These are phyloP conservation scores for Pseudogymnoascus pannorum DNA, from an alignment of 2,329 filamentous ascomycete genomes.

Conservation along the genomic window DNA sequence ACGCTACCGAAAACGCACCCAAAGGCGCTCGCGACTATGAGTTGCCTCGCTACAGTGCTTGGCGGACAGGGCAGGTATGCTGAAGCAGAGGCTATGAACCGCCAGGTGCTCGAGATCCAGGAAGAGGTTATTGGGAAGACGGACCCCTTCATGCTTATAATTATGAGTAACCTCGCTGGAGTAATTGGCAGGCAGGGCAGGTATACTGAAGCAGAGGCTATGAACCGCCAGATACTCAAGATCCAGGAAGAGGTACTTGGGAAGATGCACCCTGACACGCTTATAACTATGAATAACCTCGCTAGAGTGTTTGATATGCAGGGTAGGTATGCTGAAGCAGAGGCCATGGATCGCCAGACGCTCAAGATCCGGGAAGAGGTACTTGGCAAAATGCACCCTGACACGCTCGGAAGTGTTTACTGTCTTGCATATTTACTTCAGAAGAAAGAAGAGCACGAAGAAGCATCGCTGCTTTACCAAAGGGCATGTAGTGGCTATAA, in stretches of 20 bases:
- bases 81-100: conserved; percentile 10
- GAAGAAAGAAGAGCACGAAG: too few species aligned
- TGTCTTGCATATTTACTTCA: too few species aligned
- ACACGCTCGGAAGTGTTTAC: too few species aligned
- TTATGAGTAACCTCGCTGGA: conserved; percentile 9
- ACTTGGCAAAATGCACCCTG: conserved; percentile 5
- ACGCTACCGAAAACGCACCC: background rate
- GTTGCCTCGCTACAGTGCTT: conserved; percentile 9
- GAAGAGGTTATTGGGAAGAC: conserved; percentile 9
- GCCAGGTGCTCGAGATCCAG: conserved; percentile 1
- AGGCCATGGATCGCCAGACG: conserved; percentile 13
- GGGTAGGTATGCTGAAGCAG: conserved; percentile 12
- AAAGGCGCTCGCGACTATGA: conserved; percentile 10
- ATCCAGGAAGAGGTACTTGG: conserved; percentile 12
- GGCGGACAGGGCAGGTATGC: conserved; percentile 11
- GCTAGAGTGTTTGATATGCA: conserved; percentile 11
- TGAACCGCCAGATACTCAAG: conserved; percentile 8
- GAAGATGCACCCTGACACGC: conserved; percentile 13
- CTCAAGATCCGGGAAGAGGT: conserved; percentile 3
- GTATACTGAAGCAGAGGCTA: too few species aligned
- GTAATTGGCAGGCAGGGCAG: conserved; percentile 11
- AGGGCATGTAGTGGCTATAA: too few species aligned
- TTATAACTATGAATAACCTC: conserved; percentile 16
- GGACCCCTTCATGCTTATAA: conserved; percentile 7
- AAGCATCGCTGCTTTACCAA: too few species aligned